These are phyloP conservation scores for Penicillium sp. DNA, from an alignment of 2,329 filamentous ascomycete species.

Conservation along the genomic window DNA sequence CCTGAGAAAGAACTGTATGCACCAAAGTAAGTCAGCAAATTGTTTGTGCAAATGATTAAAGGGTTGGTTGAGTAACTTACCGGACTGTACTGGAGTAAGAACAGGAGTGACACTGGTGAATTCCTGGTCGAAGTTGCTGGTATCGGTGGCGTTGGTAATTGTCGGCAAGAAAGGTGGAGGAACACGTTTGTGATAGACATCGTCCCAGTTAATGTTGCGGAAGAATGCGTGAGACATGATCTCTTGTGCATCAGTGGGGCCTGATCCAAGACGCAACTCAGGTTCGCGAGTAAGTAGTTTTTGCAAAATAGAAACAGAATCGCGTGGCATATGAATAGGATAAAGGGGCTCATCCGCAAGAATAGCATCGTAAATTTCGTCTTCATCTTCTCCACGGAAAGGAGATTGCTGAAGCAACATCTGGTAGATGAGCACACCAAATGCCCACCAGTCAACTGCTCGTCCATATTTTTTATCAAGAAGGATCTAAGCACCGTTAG, in stretches of 20 bases:
- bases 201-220: conserved; percentile 96
- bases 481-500: conserved; percentile 63
- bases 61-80: conserved; percentile 53
- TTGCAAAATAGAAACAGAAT: conserved; percentile 95
- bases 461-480: conserved; percentile 98
- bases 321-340: conserved; percentile 96
- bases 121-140: conserved; percentile 98
- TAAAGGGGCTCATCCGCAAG: conserved; percentile 95
- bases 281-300: conserved; percentile 95
- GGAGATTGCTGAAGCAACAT: conserved; percentile 99
- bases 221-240: conserved; percentile 99
- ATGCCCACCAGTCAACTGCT: conserved; percentile 99
- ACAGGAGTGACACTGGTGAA: conserved; percentile 98
- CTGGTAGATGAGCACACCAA: conserved; percentile 97
- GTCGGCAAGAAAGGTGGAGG: conserved; percentile 83
- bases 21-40: conserved; percentile 19
- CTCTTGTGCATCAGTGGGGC: conserved; percentile 94
- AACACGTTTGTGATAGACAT: conserved; percentile 93
- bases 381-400: conserved; percentile 97
- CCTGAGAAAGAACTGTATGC: conserved; percentile 78
- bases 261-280: conserved; percentile 85
- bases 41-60: conserved; percentile 6
- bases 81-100: conserved; percentile 92
- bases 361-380: conserved; percentile 99
- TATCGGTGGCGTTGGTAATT: conserved; percentile 90